Evolutionary conservation across 805 yeast species (phyloP).

Genomic region (Kuraishia capsulata): DNA sequence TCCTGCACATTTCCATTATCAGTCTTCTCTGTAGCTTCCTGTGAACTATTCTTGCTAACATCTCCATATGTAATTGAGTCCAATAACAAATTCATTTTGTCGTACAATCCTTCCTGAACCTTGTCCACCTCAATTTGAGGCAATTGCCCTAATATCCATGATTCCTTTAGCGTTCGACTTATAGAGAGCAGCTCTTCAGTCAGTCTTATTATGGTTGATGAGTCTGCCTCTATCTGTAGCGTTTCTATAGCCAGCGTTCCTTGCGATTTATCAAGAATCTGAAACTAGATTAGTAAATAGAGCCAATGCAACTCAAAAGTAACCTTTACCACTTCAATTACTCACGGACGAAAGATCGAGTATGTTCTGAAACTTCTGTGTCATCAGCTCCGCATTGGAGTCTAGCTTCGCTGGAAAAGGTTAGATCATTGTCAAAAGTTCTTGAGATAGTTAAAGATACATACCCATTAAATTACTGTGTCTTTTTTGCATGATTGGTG

Average conservation of each 20-base stretch:
- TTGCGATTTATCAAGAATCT: conserved; percentile 20
- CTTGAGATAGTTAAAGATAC: no score
- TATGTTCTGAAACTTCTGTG: conserved; percentile 44
- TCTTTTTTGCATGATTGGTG: conserved; percentile 38
- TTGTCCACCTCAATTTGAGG: conserved; percentile 19
- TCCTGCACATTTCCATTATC: no score
- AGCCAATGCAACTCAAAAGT: neutral
- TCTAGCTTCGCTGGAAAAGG: conserved; percentile 40
- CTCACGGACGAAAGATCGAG: conserved; percentile 33
- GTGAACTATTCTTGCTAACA: no score
- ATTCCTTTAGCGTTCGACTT: conserved; percentile 40
- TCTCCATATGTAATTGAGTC: conserved; percentile 17
- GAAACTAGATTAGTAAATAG: neutral
- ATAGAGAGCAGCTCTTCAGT: conserved; percentile 43
- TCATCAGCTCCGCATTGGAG: conserved; percentile 37
- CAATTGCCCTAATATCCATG: conserved; percentile 49
- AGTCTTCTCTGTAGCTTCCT: no score
- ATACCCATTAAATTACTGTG: conserved; percentile 30
- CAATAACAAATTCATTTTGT: conserved; percentile 25
- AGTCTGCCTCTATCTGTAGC: conserved; percentile 44
- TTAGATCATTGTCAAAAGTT: no score
- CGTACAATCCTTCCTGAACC: conserved; percentile 23
- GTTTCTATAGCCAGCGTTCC: conserved; percentile 40
- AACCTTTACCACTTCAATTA: no score
- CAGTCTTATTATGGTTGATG: conserved; percentile 38